Base-by-base conservation (phyloP, 345 rosid genomes). In the Populus alba region DNA sequence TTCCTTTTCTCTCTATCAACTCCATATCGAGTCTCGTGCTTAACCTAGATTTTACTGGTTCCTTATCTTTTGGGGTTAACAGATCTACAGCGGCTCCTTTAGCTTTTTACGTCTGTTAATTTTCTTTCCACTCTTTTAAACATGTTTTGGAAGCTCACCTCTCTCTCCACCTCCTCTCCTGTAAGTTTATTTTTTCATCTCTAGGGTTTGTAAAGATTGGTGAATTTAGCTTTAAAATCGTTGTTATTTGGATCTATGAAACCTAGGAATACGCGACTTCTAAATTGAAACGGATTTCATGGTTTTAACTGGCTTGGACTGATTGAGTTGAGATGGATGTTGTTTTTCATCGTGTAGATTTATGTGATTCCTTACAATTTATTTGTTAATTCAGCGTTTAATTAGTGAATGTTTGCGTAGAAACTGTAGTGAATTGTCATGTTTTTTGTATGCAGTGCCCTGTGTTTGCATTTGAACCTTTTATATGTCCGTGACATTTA, bases 141-240 rank as follows among this genome's bases (percentile, higher is more conserved):
- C 84, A 97, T 97, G 99, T 97, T 97, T 47, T 97, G 99, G 99
- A 97, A 94, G 89, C 95, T 97, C 76, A 83, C 98, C 18, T 77
- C 93, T 81, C 85, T 97, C 77, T 91, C 99, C 23, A 85, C 97
- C 31, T 90, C 99, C 47, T 94, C 97, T 78, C 98, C 99, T 27
- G 99, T 97, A 78, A 94, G 97, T 85, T 41, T 47, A 27, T 25
- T 79, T 80, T 61, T 5, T 72, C 8, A 18, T 53, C 31, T 66
- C 8, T 71, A 33, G 55, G 6, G 17, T 39, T 41, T 53, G n/a
- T 33, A n/a, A 59, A 12, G 12, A 59, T 75, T 43, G 22, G 31
- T 41, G 31, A 27, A 13, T 74, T 37, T 78, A 74, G 79, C 33
- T 80, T 35, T 43, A 18, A 10, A 69, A 39, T 47, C 16, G 51